Conservation (phyloP, 2,329 filamentous ascomycete species). For the Fusarium chaquense region DNA sequence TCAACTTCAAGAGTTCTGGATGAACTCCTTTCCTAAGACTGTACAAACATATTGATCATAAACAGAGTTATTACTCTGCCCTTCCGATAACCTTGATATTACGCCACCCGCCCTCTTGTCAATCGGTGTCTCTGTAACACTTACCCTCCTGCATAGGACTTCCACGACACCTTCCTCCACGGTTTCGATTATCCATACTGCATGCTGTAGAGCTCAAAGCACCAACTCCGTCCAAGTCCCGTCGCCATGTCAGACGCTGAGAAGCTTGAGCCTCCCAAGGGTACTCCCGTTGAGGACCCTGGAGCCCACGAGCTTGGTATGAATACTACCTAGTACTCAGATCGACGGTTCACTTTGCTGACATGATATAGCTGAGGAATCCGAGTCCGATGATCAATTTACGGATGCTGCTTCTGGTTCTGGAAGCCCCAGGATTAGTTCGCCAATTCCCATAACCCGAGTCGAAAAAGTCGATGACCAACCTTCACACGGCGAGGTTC, state of each 20-base stretch:
- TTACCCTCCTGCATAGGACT: conserved; percentile 17
- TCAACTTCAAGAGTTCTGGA: conserved; percentile 23
- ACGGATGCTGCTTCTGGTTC: conserved; percentile 72
- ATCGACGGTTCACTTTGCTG: conserved; percentile 35
- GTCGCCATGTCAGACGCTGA: conserved; percentile 49
- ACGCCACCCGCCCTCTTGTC: conserved; percentile 6
- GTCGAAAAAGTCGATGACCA: conserved; percentile 69
- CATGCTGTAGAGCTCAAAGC: conserved; percentile 33
- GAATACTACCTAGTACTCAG: conserved; percentile 11
- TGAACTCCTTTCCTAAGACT: conserved; percentile 36
- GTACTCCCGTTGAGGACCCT: conserved; percentile 60
- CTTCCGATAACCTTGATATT: conserved; percentile 1
- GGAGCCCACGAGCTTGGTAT: conserved; percentile 71
- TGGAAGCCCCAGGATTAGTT: conserved; percentile 57
- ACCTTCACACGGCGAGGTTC: conserved; percentile 69
- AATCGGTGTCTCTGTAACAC: conserved; percentile 8
- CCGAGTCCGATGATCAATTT: conserved; percentile 77
- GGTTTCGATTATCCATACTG: conserved; percentile 30
- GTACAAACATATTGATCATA: conserved; percentile 18
- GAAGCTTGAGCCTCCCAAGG: conserved; percentile 51
- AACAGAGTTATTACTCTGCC: conserved; percentile 12
- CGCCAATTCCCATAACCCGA: conserved; percentile 69
- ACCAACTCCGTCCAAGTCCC: conserved; percentile 12
- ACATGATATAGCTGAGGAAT: conserved; percentile 60
- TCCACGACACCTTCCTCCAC: conserved; percentile 26